These are phyloP conservation scores for Pleurotus djamor DNA, from an alignment of 768 basidiomycete species.

Conservation along the genomic window DNA sequence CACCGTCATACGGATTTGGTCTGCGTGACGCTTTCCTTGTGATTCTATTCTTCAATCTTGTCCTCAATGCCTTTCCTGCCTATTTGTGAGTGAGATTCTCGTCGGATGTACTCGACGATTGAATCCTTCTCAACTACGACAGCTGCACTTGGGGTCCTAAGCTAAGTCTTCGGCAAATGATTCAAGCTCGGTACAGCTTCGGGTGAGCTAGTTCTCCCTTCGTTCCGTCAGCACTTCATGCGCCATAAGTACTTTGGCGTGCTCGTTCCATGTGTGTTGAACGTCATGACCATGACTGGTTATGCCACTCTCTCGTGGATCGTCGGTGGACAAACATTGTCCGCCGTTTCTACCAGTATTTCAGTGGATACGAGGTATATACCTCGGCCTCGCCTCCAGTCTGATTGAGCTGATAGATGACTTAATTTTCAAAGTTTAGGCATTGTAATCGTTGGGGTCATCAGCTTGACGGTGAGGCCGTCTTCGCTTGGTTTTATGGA, in stretches of 20 bases:
- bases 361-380: constrained; percentile 27
- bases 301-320: constrained; percentile 75
- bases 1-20: constrained; percentile 59
- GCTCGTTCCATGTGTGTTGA: constrained; percentile 57
- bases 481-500: too few species aligned
- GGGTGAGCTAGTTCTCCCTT: constrained; percentile 22
- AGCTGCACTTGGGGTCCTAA: constrained; percentile 78
- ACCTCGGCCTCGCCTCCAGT: neutral
- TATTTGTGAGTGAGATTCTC: constrained; percentile 44
- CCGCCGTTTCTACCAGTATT: constrained; percentile 32
- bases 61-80: constrained; percentile 59
- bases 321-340: constrained; percentile 58
- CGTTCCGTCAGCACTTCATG: constrained; percentile 1
- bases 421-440: constrained; percentile 53
- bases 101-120: neutral
- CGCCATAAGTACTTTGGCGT: constrained; percentile 57
- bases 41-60: constrained; percentile 56
- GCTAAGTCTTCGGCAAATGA: constrained; percentile 85
- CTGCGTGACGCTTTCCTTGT: constrained; percentile 62
- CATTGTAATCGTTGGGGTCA: constrained; percentile 72
- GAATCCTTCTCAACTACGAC: constrained; percentile 17
- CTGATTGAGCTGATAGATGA: neutral
- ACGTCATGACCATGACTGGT: constrained; percentile 61
- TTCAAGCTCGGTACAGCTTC: constrained; percentile 50
- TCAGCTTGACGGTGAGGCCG: constrained; percentile 17